Percentiles rank a stretch among this genome's conserved stretches.
Evolutionary conservation across 495 filamentous ascomycete genomes (phyloP).

Genomic region (Viridothelium virens): DNA sequence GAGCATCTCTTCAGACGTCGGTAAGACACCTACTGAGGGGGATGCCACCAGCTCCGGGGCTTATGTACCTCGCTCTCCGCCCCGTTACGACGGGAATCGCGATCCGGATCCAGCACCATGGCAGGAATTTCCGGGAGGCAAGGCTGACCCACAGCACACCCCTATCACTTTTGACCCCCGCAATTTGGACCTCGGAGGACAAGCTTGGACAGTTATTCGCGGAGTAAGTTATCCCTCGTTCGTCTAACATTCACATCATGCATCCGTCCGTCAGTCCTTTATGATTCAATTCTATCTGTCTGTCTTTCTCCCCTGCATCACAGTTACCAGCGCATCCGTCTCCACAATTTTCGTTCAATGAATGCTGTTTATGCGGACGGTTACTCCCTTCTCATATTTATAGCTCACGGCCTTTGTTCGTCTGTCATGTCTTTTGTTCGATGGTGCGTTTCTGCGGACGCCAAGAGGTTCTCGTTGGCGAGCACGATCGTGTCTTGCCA

Average conservation of each 20-base stretch:
- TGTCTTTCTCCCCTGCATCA: too few species aligned
- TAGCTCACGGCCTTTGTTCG: neutral
- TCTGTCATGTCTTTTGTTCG: too few species aligned
- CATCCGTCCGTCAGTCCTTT: too few species aligned
- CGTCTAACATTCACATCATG: constrained; percentile 1
- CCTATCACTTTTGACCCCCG: constrained; percentile 7
- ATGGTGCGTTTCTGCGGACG: too few species aligned
- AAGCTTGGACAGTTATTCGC: constrained; percentile 28
- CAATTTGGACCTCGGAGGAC: constrained; percentile 30
- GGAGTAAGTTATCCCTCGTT: constrained; percentile 27
- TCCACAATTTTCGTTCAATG: neutral
- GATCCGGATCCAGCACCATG: constrained; percentile 21
- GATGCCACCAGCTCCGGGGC: neutral
- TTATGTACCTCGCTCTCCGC: neutral
- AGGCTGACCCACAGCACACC: neutral
- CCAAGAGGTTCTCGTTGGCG: too few species aligned
- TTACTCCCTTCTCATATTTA: neutral
- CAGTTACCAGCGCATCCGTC: constrained; percentile 12
- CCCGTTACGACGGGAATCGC: constrained; percentile 30
- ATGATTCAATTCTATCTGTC: too few species aligned
- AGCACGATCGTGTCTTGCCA: too few species aligned
- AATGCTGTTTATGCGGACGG: neutral
- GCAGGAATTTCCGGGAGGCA: neutral
- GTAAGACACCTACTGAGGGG: neutral
- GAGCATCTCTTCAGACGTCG: neutral